Percentiles rank a stretch among this genome's conserved stretches.
Conservation (phyloP, 805 yeast genomes). For the Saccharomycopsis oosterbeekiorum region DNA sequence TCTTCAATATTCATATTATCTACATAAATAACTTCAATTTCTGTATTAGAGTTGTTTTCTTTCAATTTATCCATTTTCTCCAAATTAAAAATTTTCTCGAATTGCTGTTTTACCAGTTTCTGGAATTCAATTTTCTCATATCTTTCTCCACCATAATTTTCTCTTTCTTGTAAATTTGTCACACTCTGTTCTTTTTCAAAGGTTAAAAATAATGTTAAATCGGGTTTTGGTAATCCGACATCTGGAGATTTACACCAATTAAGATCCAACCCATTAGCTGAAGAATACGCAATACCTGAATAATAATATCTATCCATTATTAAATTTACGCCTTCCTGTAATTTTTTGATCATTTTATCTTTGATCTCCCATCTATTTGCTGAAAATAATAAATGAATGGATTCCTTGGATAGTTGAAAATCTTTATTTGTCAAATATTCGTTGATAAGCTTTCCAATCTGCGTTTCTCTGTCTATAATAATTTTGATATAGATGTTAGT, state of each 20-base stretch:
- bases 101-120: slow-evolving; percentile 51
- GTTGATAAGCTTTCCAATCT: slow-evolving; percentile 72
- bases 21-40: slow-evolving; percentile 47
- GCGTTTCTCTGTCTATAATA: slow-evolving; percentile 55
- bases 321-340: slow-evolving; percentile 47
- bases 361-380: slow-evolving; percentile 92
- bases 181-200: slow-evolving; percentile 36
- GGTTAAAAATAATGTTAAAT: slow-evolving; percentile 67
- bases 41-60: slow-evolving; percentile 14
- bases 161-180: slow-evolving; percentile 36
- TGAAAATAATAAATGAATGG: slow-evolving; percentile 79
- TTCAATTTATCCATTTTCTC: slow-evolving; percentile 2
- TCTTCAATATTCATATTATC: slow-evolving; percentile 46
- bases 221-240: slow-evolving; percentile 78
- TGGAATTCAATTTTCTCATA: slow-evolving; percentile 77
- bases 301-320: slow-evolving; percentile 82
- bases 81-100: slow-evolving; percentile 35
- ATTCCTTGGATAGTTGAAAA: slow-evolving; percentile 54
- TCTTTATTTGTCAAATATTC: slow-evolving; percentile 47
- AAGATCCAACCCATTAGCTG: slow-evolving; percentile 66
- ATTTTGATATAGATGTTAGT: not conserved
- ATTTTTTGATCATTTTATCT: slow-evolving; percentile 32
- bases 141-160: slow-evolving; percentile 90
- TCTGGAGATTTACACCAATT: slow-evolving; percentile 83
- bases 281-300: slow-evolving; percentile 87